Conservation (phyloP, 306 rosid species). For the Castanopsis chinensis region DNA sequence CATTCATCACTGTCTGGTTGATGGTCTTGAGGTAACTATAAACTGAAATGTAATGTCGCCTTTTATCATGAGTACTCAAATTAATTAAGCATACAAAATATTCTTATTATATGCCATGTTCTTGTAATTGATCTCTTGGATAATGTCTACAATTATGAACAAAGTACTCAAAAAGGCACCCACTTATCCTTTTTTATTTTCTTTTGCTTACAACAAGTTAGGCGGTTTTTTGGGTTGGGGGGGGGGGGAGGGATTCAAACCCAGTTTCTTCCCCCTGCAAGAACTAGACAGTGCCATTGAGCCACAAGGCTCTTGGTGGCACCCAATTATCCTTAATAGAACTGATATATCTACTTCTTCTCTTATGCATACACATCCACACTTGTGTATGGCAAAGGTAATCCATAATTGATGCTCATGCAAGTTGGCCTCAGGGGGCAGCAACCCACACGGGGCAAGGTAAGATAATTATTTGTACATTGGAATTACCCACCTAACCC, state of each 20-base stretch:
- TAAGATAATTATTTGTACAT: background rate
- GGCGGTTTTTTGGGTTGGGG: no score
- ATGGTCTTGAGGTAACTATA: conserved; percentile 67
- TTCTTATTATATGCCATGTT: background rate
- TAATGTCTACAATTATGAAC: background rate
- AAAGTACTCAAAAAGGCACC: no score
- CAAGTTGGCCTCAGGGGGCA: background rate
- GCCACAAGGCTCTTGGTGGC: no score
- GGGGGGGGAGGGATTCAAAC: no score
- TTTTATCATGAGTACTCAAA: background rate
- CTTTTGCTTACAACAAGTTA: no score
- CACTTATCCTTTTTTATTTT: no score
- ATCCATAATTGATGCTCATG: background rate
- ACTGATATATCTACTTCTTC: no score
- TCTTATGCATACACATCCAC: background rate
- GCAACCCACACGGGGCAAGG: background rate
- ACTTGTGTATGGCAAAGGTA: background rate
- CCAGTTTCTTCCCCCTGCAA: no score
- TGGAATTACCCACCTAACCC: no score
- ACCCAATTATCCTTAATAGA: no score
- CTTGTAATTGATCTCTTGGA: background rate
- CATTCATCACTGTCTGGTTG: conserved; percentile 84
- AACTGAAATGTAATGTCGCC: background rate
- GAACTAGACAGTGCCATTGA: no score
- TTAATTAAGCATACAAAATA: background rate